Evolutionary conservation across 2,329 filamentous ascomycete species (phyloP).

Genomic region (Cytospora paraplurivora): DNA sequence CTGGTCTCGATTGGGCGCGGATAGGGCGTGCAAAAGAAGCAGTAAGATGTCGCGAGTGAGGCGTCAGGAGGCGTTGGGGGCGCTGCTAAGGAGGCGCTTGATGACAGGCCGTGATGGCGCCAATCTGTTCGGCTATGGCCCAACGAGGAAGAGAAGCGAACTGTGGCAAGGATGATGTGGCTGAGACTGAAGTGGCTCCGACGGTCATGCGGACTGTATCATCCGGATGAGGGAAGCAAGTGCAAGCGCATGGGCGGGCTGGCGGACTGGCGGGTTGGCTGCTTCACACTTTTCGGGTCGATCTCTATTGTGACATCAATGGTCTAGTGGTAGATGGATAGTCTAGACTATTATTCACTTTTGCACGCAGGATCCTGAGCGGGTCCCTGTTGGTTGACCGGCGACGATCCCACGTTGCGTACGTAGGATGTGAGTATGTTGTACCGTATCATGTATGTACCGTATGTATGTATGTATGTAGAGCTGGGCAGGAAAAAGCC

Average conservation of each 20-base stretch:
- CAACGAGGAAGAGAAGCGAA: slow-evolving; percentile 16
- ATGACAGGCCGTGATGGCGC: slow-evolving; percentile 15
- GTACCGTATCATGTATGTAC: too few relatives aligned
- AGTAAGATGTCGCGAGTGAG: slow-evolving; percentile 4
- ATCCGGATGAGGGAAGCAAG: neutral
- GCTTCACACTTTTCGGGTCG: neutral
- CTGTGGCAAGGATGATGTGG: slow-evolving; percentile 11
- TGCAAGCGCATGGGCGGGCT: too few relatives aligned
- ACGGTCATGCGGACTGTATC: neutral
- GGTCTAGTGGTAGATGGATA: neutral
- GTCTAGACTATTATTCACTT: neutral
- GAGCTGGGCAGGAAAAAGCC: too few relatives aligned
- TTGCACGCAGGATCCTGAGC: neutral
- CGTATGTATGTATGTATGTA: too few relatives aligned
- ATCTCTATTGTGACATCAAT: neutral
- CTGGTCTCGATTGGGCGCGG: neutral
- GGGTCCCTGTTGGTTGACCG: neutral
- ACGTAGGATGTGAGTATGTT: neutral
- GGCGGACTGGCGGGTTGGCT: neutral
- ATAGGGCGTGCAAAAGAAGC: slow-evolving; percentile 4
- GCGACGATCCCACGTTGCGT: neutral
- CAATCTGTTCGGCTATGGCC: neutral
- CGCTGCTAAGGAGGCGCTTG: slow-evolving; percentile 3
- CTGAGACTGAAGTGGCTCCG: slow-evolving; percentile 12
- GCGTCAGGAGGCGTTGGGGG: slow-evolving; percentile 13